phyloP scores from a whole-genome alignment of 768 basidiomycete species.

The Mycena galopus region DNA sequence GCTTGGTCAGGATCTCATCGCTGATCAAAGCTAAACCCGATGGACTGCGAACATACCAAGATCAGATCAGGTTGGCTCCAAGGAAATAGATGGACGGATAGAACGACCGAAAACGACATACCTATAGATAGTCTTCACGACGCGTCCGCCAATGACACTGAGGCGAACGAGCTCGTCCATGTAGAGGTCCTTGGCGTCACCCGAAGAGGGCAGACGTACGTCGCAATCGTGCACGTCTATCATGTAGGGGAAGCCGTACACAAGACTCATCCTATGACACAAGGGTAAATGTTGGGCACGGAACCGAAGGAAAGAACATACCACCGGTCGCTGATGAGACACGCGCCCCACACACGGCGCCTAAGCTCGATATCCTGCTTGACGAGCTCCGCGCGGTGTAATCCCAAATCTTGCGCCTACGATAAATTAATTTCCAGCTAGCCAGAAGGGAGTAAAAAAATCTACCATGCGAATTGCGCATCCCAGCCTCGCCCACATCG shows the following conservation, averaged over 20 bases:
- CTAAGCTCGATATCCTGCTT: constrained; percentile 88
- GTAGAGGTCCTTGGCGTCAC: constrained; percentile 82
- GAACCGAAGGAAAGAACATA: no score
- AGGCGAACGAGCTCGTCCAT: constrained; percentile 93
- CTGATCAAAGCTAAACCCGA: constrained; percentile 89
- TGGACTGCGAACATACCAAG: constrained; percentile 62
- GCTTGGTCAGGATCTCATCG: constrained; percentile 78
- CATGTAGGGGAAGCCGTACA: constrained; percentile 95
- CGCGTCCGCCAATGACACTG: constrained; percentile 90
- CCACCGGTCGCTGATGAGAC: constrained; percentile 96
- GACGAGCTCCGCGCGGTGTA: constrained; percentile 92
- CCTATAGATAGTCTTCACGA: constrained; percentile 96
- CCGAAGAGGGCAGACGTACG: constrained; percentile 91
- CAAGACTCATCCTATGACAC: constrained; percentile 78
- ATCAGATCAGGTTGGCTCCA: constrained; percentile 13
- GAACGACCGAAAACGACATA: constrained; percentile 46
- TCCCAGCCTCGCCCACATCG: constrained; percentile 89
- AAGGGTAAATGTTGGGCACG: neutral
- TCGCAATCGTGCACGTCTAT: constrained; percentile 98
- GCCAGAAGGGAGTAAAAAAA: constrained; percentile 8
- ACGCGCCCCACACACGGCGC: constrained; percentile 93
- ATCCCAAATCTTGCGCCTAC: constrained; percentile 95
- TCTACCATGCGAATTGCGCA: constrained; percentile 92
- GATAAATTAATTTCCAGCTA: constrained; percentile 19
- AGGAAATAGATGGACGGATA: constrained; percentile 17